Base-by-base conservation (phyloP, 2,329 filamentous ascomycete species). In the Dothiorella sarmentorum region DNA sequence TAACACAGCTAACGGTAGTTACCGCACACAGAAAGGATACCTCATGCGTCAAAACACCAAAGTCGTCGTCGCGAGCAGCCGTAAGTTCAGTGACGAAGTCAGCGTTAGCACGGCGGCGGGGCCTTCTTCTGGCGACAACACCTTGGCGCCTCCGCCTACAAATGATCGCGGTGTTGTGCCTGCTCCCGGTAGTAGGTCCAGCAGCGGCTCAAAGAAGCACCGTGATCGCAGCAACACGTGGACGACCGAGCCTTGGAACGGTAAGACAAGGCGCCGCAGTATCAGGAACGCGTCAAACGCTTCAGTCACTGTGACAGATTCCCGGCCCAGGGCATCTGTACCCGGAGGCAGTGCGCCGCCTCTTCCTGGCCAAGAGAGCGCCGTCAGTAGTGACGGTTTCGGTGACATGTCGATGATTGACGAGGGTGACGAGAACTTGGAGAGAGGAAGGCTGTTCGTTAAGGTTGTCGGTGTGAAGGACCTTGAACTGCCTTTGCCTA, bases 381-480 rank as follows among this genome's bases (percentile, higher is more conserved):
- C 90, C 66, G 86, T 87, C 3, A 78, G 83, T 6, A 78, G 83
- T 15, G 73, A 76, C 6, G 70, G 91, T 3, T 51, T 42, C 15
- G 58, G 51, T 13, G 84, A 83, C 55, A 81, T 85, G 5, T 81
- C 91, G 17, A 78, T 82, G 3, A 76, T 88, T 59, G 74, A 75
- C 33, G 78, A 81, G 4, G 82, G 83, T 9, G 88, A 90, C 57
- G 92, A 97, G 60, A 90, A 86, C 56, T 87, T 87, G 60, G 94
- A 99, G 75, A 82, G 94, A 65, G 94, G 94, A 9, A 82, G 94
- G 61, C 81, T 99, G 1, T 99, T 99, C 67, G 92, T 99, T 64
- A 99, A 99, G 78, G 94, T 99, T n/a, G 88, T 97, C 73, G 92
- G 93, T 43, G 91, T 97, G 63, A 97, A 97, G 73, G 92, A 97